Evolutionary conservation across 106 monocot genomes (phyloP), one percentile per base, ranked within the genome.

Genomic region (Allium fistulosum): DNA sequence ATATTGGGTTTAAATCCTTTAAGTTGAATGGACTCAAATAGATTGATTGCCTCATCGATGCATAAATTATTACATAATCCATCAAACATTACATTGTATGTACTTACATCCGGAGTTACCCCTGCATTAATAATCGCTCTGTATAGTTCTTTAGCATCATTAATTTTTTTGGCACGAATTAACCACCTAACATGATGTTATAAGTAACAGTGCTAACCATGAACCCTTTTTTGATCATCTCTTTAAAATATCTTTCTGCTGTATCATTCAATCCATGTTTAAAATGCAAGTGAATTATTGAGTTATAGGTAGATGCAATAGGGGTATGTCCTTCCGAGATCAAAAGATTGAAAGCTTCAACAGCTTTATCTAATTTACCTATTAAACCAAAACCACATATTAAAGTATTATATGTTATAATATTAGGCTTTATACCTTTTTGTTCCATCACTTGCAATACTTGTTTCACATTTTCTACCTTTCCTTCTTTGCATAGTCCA

Each of bases 401-500:
- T 49, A 74, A 14, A 47, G 53, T 14, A 26, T 57, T 74, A 45
- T 74, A 74, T 27, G 66, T 59, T 15, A 74, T 65, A 8, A 46
- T 49, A 66, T 74, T 58, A 17, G 66, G 66, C 22, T 74, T 58
- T 26, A 74, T 49, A 11, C 58, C 66, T 11, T 12, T 65, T 10
- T 66, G 46, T 26, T 48, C 47, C 74, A 74, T 74, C 48, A 58
- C 22, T 13, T 66, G 47, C 56, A 74, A 26, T 8, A 73, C 45
- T 53, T 52, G 52, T 13, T 64, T 62, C 11, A 64, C 72, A 46
- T 73, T 64, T 15, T 6, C 63, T 10, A 53, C 72, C 72, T 53
- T 11, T 37, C 65, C 67, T 27, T 74, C 67, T 59, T 59, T 74
- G 67, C 74, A 74, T 17, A 66, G 58, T 48, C 50, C 46, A 49